Conservation (phyloP, 805 yeast genomes). For the Wickerhamiella cacticola region DNA sequence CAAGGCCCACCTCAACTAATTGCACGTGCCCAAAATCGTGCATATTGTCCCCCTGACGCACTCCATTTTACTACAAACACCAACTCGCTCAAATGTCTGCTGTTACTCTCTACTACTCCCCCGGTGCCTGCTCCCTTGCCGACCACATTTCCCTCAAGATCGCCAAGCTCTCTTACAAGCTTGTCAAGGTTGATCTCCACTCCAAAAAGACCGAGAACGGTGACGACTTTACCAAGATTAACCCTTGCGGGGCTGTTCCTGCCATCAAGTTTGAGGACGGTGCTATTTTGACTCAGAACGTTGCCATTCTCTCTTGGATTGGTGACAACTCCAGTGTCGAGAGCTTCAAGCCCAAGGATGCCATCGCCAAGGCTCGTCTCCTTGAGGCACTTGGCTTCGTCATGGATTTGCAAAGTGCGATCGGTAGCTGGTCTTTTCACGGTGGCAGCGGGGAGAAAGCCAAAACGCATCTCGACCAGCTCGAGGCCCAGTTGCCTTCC, state of each 20-base stretch:
- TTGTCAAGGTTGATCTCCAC: slow-evolving; percentile 9
- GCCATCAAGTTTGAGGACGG: slow-evolving; percentile 14
- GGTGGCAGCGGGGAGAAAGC: neutral
- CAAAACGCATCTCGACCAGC: slow-evolving; percentile 2
- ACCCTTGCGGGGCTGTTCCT: slow-evolving; percentile 15
- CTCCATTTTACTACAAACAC: too few relatives aligned
- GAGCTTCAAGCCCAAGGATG: neutral
- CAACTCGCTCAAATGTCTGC: too few relatives aligned
- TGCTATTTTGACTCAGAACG: slow-evolving; percentile 11
- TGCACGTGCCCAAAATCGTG: too few relatives aligned
- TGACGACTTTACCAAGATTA: slow-evolving; percentile 12
- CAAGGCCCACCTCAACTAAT: too few relatives aligned
- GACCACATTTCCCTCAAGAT: slow-evolving; percentile 11
- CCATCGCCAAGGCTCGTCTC: slow-evolving; percentile 3
- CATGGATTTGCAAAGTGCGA: slow-evolving; percentile 7
- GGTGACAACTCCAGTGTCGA: slow-evolving; percentile 4
- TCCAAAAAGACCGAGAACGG: neutral
- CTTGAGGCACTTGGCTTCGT: slow-evolving; percentile 1
- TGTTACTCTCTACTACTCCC: slow-evolving; percentile 11
- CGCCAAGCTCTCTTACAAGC: slow-evolving; percentile 8
- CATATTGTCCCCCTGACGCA: too few relatives aligned
- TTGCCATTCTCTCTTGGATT: slow-evolving; percentile 10
- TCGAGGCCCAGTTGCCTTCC: slow-evolving; percentile 7
- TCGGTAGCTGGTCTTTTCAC: neutral
- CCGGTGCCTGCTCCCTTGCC: slow-evolving; percentile 14